Percentiles rank a stretch among this genome's conserved stretches.
Conservation (phyloP, 2,329 filamentous ascomycete genomes). For the Myriosclerotinia duriaeana region DNA sequence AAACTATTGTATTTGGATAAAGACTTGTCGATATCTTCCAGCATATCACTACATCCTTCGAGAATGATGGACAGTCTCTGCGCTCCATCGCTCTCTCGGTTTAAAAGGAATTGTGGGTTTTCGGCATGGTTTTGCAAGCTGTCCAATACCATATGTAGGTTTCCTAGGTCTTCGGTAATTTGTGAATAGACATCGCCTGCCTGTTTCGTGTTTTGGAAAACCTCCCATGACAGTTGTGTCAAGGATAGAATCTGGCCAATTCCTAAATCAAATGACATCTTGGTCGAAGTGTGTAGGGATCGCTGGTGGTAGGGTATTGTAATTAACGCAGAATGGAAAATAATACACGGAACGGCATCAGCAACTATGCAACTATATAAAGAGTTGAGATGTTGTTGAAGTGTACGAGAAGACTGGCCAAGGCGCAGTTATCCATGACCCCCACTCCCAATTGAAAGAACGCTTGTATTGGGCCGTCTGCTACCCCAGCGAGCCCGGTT, state of each 20-base stretch:
- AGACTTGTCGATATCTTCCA: neutral
- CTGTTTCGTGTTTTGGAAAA: neutral
- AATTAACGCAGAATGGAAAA: neutral
- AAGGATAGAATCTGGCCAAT: neutral
- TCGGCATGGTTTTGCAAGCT: neutral
- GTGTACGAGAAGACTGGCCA: neutral
- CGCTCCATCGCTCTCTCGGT: neutral
- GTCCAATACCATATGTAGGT: neutral
- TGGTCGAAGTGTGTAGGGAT: neutral
- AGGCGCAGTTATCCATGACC: neutral
- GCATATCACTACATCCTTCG: neutral
- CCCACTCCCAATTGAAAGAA: neutral
- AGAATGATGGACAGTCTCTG: neutral
- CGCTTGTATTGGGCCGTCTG: neutral
- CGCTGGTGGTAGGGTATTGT: neutral
- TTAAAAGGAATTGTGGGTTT: neutral
- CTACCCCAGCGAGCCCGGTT: neutral
- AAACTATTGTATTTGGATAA: neutral
- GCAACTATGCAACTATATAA: too few species aligned
- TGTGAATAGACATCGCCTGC: neutral
- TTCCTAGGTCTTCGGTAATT: neutral
- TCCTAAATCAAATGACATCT: constrained; percentile 1
- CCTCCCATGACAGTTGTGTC: neutral
- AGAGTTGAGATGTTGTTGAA: neutral
- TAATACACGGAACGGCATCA: too few species aligned